Evolutionary conservation across 2,329 filamentous ascomycete genomes (phyloP).

Genomic region (Diaporthe ilicicola): DNA sequence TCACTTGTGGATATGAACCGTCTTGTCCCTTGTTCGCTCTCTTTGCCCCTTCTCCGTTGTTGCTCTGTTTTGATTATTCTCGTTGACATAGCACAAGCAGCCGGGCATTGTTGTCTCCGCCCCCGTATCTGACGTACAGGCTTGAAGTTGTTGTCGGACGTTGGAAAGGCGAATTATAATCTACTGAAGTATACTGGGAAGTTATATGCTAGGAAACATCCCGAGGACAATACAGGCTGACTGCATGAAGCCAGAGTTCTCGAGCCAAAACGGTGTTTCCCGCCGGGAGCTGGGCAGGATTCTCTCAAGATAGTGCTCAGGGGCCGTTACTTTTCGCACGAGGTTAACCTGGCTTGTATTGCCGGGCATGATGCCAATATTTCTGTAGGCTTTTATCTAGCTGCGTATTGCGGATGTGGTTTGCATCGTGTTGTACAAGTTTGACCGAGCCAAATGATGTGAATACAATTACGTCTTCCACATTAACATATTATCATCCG

Average conservation of each 20-base stretch:
- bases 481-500: slow-evolving; percentile 23
- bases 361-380: neutral
- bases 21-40: too few relatives aligned
- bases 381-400: neutral
- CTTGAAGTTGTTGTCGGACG: neutral
- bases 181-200: neutral
- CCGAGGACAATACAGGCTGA: neutral
- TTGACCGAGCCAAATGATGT: neutral
- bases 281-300: neutral
- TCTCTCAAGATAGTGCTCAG: neutral
- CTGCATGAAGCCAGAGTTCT: neutral
- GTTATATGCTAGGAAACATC: neutral
- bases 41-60: too few relatives aligned
- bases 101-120: neutral
- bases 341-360: neutral
- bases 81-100: neutral
- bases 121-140: neutral
- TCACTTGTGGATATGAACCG: neutral
- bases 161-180: neutral
- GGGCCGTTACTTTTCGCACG: too few relatives aligned
- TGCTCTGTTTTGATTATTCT: neutral
- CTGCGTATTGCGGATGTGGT: neutral
- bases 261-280: neutral
- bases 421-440: slow-evolving; percentile 3
- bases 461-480: slow-evolving; percentile 16